phyloP scores from a whole-genome alignment of 306 rosid genomes.

The Rubus parviflorus region DNA sequence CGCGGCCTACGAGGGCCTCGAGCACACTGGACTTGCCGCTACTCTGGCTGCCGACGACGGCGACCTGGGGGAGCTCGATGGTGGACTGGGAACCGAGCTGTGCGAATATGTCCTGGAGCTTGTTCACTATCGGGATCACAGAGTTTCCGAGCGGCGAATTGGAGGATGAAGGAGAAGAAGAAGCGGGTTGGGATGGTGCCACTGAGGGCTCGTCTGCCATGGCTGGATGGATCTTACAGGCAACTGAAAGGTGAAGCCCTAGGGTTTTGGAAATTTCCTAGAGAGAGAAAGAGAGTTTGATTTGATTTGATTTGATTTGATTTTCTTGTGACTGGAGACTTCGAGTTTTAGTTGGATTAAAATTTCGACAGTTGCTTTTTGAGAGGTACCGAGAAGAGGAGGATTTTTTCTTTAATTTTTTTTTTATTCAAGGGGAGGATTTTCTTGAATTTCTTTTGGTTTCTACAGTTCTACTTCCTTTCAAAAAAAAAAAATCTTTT shows the following conservation, averaged over 20 bases:
- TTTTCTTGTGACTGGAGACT: slow-evolving; percentile 6
- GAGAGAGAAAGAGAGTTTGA: slow-evolving; percentile 9
- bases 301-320: neutral
- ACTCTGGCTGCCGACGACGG: slow-evolving; percentile 98
- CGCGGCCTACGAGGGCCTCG: slow-evolving; percentile 94
- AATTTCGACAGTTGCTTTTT: neutral
- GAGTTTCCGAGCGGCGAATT: slow-evolving; percentile 70
- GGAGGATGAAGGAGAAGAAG: slow-evolving; percentile 31
- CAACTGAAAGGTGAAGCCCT: slow-evolving; percentile 24
- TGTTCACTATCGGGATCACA: slow-evolving; percentile 88
- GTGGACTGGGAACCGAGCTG: slow-evolving; percentile 89
- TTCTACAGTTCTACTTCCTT: no score
- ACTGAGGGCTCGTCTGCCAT: slow-evolving; percentile 78
- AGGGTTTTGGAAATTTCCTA: slow-evolving; percentile 41
- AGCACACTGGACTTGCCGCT: slow-evolving; percentile 99
- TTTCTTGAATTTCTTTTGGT: no score
- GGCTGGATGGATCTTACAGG: slow-evolving; percentile 33
- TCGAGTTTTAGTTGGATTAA: neutral
- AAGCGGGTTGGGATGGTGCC: slow-evolving; percentile 26
- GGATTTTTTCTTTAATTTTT: neutral
- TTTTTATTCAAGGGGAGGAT: neutral
- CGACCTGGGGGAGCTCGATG: slow-evolving; percentile 95
- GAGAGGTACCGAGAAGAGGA: slow-evolving; percentile 2
- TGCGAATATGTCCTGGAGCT: slow-evolving; percentile 92
- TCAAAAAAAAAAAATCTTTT: no score